Conservation (phyloP, 345 rosid species). For the Arabidopsis arenosa region DNA sequence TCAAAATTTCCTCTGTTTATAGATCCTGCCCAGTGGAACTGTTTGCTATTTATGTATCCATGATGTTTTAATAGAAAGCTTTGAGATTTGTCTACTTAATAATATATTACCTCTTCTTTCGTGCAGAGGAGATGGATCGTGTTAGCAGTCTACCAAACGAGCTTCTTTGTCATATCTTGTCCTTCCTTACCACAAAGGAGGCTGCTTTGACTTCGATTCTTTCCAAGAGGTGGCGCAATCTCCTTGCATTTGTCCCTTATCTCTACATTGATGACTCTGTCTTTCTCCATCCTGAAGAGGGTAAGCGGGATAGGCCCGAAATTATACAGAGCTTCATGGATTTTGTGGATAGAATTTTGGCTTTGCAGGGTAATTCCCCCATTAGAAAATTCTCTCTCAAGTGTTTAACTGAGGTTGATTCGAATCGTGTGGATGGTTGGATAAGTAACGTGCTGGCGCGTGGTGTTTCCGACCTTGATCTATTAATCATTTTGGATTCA, state of each 20-base stretch:
- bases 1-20: too few relatives aligned
- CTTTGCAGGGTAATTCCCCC: neutral
- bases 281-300: conserved; percentile 12
- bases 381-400: neutral
- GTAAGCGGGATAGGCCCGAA: neutral
- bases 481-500: neutral
- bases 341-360: conserved; percentile 16
- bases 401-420: conserved; percentile 1
- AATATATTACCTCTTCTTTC: neutral
- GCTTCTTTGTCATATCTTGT: neutral
- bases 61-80: too few relatives aligned
- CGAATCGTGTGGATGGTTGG: conserved; percentile 11
- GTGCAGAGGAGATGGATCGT: neutral
- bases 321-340: conserved; percentile 9
- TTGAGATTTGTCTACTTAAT: too few relatives aligned
- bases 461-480: conserved; percentile 16
- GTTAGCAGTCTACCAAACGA: neutral
- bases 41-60: too few relatives aligned
- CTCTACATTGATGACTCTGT: neutral
- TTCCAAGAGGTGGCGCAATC: conserved; percentile 16
- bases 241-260: neutral
- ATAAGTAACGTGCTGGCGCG: conserved; percentile 7
- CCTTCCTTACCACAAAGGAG: conserved; percentile 5
- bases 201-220: conserved; percentile 2
- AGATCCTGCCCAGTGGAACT: too few relatives aligned